phyloP scores from a whole-genome alignment of 2,329 filamentous ascomycete species.

The Tolypocladium inflatum region DNA sequence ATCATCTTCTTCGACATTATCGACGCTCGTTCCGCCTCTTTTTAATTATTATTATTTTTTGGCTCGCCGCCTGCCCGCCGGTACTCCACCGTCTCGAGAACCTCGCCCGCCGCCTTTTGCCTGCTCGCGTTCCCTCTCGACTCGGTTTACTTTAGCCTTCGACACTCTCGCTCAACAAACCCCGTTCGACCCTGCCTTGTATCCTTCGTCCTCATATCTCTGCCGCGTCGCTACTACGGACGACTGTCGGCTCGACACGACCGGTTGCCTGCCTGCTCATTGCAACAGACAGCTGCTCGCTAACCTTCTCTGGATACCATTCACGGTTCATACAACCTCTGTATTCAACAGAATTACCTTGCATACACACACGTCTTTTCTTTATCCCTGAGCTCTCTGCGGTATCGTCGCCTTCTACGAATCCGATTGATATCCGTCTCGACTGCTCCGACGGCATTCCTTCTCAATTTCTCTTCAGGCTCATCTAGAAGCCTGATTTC shows the following conservation, averaged over 20 bases:
- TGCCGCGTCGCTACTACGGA: conserved; percentile 1
- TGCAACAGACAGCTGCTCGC: not conserved
- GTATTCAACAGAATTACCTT: conserved; percentile 3
- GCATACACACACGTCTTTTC: conserved; percentile 5
- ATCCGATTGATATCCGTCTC: not conserved
- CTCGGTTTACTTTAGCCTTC: conserved; percentile 5
- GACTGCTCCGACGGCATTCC: not conserved
- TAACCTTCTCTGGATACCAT: not conserved
- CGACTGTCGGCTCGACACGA: conserved; percentile 3
- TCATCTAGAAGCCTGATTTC: not conserved
- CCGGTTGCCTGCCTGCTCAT: not conserved
- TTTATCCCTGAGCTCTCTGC: not conserved
- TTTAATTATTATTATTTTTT: conserved; percentile 22
- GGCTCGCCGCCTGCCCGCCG: conserved; percentile 1
- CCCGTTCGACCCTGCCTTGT: conserved; percentile 3
- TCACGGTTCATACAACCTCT: conserved; percentile 1
- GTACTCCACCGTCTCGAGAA: not conserved
- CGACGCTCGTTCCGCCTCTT: conserved; percentile 22
- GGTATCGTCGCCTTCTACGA: not conserved
- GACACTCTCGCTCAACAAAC: conserved; percentile 6
- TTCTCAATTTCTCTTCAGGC: not conserved
- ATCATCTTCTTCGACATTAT: conserved; percentile 13
- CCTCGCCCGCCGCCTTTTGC: conserved; percentile 8
- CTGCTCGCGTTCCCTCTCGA: conserved; percentile 10
- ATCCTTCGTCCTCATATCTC: conserved; percentile 1